A percentile compares a stretch with the other conserved stretches of the same genome.
Conservation (phyloP, 2,329 filamentous ascomycete genomes). For the Phialophora tarda region DNA sequence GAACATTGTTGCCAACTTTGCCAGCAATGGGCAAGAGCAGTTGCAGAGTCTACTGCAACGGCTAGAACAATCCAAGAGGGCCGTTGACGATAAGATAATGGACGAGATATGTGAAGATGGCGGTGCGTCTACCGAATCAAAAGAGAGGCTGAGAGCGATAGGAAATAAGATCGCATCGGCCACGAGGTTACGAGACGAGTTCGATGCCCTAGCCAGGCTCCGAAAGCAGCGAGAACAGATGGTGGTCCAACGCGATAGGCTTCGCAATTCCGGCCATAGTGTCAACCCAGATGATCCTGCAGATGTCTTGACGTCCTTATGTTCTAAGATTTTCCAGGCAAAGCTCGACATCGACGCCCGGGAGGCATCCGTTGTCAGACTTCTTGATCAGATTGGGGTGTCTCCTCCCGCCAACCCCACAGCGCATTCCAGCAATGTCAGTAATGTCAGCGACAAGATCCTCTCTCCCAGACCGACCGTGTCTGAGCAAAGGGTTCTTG, state of each 20-base stretch:
- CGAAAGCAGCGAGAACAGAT: slow-evolving; percentile 23
- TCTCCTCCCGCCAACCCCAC: slow-evolving; percentile 19
- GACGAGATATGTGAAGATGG: slow-evolving; percentile 38
- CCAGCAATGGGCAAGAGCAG: slow-evolving; percentile 23
- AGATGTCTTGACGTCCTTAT: slow-evolving; percentile 27
- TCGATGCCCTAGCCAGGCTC: slow-evolving; percentile 40
- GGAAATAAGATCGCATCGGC: slow-evolving; percentile 48
- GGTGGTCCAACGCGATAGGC: slow-evolving; percentile 43
- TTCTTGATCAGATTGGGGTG: slow-evolving; percentile 32
- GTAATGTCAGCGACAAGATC: background rate
- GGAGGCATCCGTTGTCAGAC: slow-evolving; percentile 24
- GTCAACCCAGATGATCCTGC: slow-evolving; percentile 33
- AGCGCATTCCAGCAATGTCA: background rate
- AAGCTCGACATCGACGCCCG: slow-evolving; percentile 32
- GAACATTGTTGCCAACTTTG: slow-evolving; percentile 28
- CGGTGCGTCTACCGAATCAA: slow-evolving; percentile 30
- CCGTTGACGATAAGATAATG: slow-evolving; percentile 31
- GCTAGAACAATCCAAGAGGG: slow-evolving; percentile 33
- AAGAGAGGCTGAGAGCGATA: slow-evolving; percentile 39
- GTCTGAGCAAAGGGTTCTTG: slow-evolving; percentile 33
- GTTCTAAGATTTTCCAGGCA: slow-evolving; percentile 27
- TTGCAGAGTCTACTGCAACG: slow-evolving; percentile 32
- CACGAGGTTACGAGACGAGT: slow-evolving; percentile 39
- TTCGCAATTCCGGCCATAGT: slow-evolving; percentile 36
- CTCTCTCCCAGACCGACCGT: background rate